A percentile compares a stretch with the other conserved stretches of the same genome.
phyloP scores from a whole-genome alignment of 176 grass and related monocot species.

The Puccinellia tenuiflora region DNA sequence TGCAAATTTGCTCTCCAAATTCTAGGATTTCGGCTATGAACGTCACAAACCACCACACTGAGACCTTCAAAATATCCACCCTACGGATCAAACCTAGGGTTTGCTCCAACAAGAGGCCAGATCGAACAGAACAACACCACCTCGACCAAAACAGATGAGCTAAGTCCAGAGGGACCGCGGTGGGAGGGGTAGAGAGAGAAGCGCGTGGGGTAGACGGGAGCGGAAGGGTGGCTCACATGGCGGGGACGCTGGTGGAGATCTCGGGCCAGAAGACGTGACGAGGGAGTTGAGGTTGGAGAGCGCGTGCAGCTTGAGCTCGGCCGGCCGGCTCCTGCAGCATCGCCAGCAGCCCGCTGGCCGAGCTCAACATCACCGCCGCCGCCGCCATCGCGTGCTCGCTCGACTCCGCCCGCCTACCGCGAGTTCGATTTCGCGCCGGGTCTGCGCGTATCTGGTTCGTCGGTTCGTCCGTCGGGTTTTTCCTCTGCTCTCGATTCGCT shows the following conservation, averaged over 20 bases:
- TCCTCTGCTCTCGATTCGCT: background rate
- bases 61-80: background rate
- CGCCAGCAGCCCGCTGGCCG: background rate
- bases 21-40: background rate
- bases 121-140: constrained; percentile 11
- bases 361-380: background rate
- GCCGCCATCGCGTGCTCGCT: background rate
- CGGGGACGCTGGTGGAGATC: constrained; percentile 13
- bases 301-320: constrained; percentile 13
- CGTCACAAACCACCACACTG: background rate
- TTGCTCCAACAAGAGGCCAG: background rate
- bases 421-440: background rate
- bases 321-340: constrained; percentile 19
- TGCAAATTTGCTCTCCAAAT: background rate
- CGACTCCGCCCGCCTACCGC: background rate
- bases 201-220: background rate
- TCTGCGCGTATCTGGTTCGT: background rate
- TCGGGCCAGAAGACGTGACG: constrained; percentile 18
- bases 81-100: constrained; percentile 29
- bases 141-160: background rate
- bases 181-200: too few species aligned
- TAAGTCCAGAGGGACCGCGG: background rate
- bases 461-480: background rate
- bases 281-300: constrained; percentile 16
- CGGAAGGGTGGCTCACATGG: background rate